Percentiles rank a stretch among this genome's conserved stretches.
phyloP scores from a whole-genome alignment of 345 rosid genomes.

The Dipteronia dyeriana region DNA sequence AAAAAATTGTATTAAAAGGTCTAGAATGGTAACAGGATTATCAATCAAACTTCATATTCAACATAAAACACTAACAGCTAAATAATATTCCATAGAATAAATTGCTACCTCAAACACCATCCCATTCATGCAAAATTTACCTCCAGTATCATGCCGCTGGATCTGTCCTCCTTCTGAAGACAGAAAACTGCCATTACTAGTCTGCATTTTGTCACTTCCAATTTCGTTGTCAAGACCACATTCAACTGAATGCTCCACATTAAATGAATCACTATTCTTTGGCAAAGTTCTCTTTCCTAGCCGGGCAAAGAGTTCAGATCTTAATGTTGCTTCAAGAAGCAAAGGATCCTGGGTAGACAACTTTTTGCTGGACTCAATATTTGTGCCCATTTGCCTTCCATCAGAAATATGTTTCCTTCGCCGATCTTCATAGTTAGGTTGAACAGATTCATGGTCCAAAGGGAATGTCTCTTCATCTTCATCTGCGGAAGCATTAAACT shows the following conservation, averaged over 20 bases:
- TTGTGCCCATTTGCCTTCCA: conserved; percentile 31
- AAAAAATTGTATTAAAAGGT: conserved; percentile 13
- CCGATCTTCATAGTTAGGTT: conserved; percentile 35
- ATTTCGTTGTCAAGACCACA: conserved; percentile 50
- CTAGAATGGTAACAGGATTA: background rate
- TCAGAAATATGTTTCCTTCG: conserved; percentile 33
- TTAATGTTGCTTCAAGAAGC: conserved; percentile 78
- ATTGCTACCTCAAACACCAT: conserved; percentile 9
- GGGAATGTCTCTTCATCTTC: conserved; percentile 65
- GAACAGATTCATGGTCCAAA: conserved; percentile 44
- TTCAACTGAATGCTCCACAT: conserved; percentile 47
- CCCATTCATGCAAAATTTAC: conserved; percentile 36
- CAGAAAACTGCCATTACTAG: conserved; percentile 48
- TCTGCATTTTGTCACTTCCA: conserved; percentile 66
- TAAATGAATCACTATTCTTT: conserved; percentile 39
- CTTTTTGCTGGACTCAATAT: conserved; percentile 20
- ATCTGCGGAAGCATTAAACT: conserved; percentile 54
- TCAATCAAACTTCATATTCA: background rate
- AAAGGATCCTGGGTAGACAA: conserved; percentile 48
- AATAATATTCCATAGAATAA: background rate
- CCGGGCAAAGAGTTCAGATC: conserved; percentile 81
- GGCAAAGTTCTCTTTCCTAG: conserved; percentile 50
- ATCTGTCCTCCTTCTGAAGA: conserved; percentile 42
- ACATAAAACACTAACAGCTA: background rate
- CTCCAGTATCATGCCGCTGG: conserved; percentile 46